Evolutionary conservation across 257 asterid genomes (phyloP).

Genomic region (Nyctanthes arbortristis): DNA sequence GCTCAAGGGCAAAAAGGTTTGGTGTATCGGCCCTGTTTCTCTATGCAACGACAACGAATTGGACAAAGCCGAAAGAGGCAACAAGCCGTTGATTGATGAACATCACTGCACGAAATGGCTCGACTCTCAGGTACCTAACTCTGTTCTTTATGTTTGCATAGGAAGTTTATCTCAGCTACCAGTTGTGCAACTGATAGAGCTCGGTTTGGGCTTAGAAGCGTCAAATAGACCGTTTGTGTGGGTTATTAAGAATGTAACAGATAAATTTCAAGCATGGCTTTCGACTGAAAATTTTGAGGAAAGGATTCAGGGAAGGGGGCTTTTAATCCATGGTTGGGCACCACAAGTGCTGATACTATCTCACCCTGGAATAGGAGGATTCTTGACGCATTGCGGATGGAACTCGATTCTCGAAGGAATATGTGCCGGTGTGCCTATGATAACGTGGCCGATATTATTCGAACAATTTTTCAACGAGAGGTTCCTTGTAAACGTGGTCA

Average conservation of each 20-base stretch:
- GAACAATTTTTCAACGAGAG: constrained; percentile 36
- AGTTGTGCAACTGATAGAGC: constrained; percentile 39
- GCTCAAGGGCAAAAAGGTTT: constrained; percentile 25
- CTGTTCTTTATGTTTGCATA: constrained; percentile 44
- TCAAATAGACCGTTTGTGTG: constrained; percentile 36
- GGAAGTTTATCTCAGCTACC: constrained; percentile 44
- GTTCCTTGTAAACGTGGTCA: constrained; percentile 23
- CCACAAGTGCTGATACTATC: constrained; percentile 38
- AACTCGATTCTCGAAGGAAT: constrained; percentile 38
- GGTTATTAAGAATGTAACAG: constrained; percentile 27
- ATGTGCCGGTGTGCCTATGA: constrained; percentile 32
- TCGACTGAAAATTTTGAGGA: constrained; percentile 29
- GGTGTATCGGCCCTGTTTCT: constrained; percentile 39
- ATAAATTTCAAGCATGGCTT: constrained; percentile 20
- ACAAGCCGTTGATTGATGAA: constrained; percentile 28
- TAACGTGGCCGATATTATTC: constrained; percentile 35
- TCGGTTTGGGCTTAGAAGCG: constrained; percentile 41
- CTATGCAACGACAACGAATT: constrained; percentile 33
- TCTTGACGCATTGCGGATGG: constrained; percentile 43
- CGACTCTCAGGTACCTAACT: constrained; percentile 22
- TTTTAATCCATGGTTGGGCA: constrained; percentile 37
- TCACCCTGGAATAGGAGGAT: constrained; percentile 33
- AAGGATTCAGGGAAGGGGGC: constrained; percentile 23
- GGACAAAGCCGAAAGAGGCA: constrained; percentile 43
- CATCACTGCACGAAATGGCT: constrained; percentile 40